phyloP scores from a whole-genome alignment of 1,284 basidiomycete genomes.

The Butyriboletus pseudospeciosus region DNA sequence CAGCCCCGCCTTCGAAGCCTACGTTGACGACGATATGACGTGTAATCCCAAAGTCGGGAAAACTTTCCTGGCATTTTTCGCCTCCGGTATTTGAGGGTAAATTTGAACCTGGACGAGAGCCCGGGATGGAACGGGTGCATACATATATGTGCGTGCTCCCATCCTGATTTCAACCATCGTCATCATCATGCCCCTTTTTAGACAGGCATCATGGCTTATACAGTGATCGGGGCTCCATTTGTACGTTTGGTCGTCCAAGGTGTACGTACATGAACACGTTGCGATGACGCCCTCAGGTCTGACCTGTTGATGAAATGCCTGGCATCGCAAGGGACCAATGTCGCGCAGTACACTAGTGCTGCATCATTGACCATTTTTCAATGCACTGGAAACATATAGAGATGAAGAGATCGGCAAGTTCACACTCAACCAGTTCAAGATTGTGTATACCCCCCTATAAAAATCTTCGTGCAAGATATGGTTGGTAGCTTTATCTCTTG shows the following conservation, averaged over 20 bases:
- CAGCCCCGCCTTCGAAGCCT: constrained; percentile 44
- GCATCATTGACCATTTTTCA: too few relatives aligned
- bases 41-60: constrained; percentile 47
- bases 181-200: constrained; percentile 22
- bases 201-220: constrained; percentile 84
- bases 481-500: too few relatives aligned
- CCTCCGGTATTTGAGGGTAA: constrained; percentile 55
- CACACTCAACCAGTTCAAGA: too few relatives aligned
- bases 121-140: constrained; percentile 73
- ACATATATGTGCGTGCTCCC: too few relatives aligned
- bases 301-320: constrained; percentile 46
- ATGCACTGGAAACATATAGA: too few relatives aligned
- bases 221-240: constrained; percentile 60
- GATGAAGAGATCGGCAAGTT: too few relatives aligned
- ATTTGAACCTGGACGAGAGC: constrained; percentile 43
- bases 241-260: constrained; percentile 46
- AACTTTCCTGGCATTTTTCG: constrained; percentile 54
- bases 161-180: not conserved
- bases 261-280: not conserved
- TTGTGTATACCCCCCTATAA: too few relatives aligned
- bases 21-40: constrained; percentile 58
- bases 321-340: constrained; percentile 9
- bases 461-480: too few relatives aligned
- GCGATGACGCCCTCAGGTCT: constrained; percentile 46
- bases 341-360: constrained; percentile 40